phyloP scores from a whole-genome alignment of 192 early-diverging fungal genomes.

The Geranomyces variabilis region DNA sequence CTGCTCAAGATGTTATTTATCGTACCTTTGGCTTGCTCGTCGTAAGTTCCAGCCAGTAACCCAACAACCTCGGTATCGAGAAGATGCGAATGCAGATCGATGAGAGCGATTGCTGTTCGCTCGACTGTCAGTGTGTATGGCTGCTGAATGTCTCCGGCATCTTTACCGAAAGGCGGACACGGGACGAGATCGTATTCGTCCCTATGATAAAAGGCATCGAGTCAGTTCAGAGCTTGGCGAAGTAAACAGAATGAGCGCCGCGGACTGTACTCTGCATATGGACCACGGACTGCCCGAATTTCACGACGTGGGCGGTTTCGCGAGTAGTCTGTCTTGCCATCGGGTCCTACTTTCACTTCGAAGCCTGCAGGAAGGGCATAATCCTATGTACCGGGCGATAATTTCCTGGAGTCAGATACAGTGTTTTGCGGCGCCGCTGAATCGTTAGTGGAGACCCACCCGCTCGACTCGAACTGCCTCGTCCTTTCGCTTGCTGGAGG shows the following conservation, averaged over 20 bases:
- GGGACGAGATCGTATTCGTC: slow-evolving; percentile 31
- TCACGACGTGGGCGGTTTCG: slow-evolving; percentile 25
- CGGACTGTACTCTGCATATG: too few relatives aligned
- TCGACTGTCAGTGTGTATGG: slow-evolving; percentile 77
- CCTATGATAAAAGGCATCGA: slow-evolving; percentile 17
- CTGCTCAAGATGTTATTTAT: too few relatives aligned
- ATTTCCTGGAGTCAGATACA: too few relatives aligned
- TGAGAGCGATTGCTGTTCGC: slow-evolving; percentile 75
- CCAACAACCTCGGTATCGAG: slow-evolving; percentile 89
- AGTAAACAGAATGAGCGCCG: background rate
- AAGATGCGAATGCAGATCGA: slow-evolving; percentile 94
- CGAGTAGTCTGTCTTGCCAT: slow-evolving; percentile 29
- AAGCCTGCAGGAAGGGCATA: background rate
- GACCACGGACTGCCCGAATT: background rate
- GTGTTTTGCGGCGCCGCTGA: too few relatives aligned
- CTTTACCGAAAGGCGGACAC: slow-evolving; percentile 74
- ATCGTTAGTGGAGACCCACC: too few relatives aligned
- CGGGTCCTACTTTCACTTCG: slow-evolving; percentile 13
- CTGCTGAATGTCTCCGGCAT: slow-evolving; percentile 70
- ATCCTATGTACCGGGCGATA: too few relatives aligned
- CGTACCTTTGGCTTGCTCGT: slow-evolving; percentile 43
- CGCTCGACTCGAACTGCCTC: too few relatives aligned
- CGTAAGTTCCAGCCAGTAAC: slow-evolving; percentile 81
- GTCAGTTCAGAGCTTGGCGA: background rate
- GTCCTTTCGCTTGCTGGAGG: too few relatives aligned